Conservation (phyloP, 306 rosid species). For the Vigna hirtella region DNA sequence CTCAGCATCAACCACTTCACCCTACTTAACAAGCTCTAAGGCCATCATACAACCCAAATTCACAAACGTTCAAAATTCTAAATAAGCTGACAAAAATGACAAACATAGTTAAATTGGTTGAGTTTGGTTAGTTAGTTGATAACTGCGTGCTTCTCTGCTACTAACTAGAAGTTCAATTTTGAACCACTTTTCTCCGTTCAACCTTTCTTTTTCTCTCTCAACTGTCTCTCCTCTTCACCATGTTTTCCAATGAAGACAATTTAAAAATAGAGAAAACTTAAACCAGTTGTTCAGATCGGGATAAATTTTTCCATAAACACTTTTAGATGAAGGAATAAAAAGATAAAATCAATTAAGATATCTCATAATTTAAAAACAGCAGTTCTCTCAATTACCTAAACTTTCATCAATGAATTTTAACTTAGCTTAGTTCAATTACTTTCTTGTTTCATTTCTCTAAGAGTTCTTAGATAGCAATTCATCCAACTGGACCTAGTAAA, state of each 20-base stretch:
- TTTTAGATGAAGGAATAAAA: background rate
- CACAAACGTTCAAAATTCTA: background rate
- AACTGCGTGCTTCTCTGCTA: background rate
- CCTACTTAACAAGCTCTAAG: constrained; percentile 38
- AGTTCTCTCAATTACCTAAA: background rate
- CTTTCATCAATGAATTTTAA: background rate
- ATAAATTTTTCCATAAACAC: background rate
- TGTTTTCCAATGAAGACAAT: background rate
- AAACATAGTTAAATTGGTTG: constrained; percentile 6
- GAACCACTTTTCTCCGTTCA: constrained; percentile 9
- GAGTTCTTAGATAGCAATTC: background rate
- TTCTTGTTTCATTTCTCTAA: background rate
- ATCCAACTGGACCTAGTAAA: background rate
- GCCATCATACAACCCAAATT: constrained; percentile 20
- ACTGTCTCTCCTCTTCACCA: background rate
- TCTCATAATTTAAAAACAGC: too few relatives aligned
- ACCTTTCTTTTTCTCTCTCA: constrained; percentile 12
- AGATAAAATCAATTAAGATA: background rate
- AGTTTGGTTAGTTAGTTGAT: constrained; percentile 20
- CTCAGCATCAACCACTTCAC: constrained; percentile 37
- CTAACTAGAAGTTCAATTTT: background rate
- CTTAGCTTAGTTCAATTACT: background rate
- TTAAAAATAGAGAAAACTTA: background rate
- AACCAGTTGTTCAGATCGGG: background rate
- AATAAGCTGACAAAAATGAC: constrained; percentile 11